Base-by-base conservation (phyloP, 352 stramenopile genomes). In the Pythium oligandrum region DNA sequence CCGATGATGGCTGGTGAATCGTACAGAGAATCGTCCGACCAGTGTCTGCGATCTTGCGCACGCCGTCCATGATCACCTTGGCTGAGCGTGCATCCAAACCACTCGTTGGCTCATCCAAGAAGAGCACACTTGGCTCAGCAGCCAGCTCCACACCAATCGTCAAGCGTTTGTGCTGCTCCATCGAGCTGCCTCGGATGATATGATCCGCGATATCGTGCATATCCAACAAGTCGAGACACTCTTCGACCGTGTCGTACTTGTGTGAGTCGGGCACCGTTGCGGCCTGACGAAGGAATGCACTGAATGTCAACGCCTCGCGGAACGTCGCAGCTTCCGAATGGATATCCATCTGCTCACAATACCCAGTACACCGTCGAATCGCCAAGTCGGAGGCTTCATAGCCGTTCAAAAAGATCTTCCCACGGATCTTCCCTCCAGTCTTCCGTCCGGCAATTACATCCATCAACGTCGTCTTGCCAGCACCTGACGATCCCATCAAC, bases 91-190 rank as follows among this genome's bases (percentile, higher is more conserved):
- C 80, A 55, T 98, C 93, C 3, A 98, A 59, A 32, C 91, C 93
- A 37, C 73, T 93, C n/a, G 86, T 97, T 4, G 88, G 88, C 53
- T 97, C 88, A 58, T 97, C 90, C 4, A 91, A 51, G 63, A 98
- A 96, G 6, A 98, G 51, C 40, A 97, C 69, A 35, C 75, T 86
- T 7, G 90, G 79, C 38, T 93, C 86, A 1, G 81, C 85, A 5
- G 95, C 87, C 39, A 98, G 71, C 55, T 98, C 93, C 68, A 97
- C n/a, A n/a, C n/a, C n/a, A n/a, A n/a, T n/a, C n/a, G n/a, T n/a
- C n/a, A n/a, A n/a, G n/a, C n/a, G 77, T 70, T 88, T 88, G 57
- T 79, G 68, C 56, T 83, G 68, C 53, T 88, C 77, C 42, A 79
- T 70, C 7, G 71, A 79, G 38, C 59, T 71, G 26, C 77, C 75